Evolutionary conservation across 106 monocot genomes (phyloP), one percentile per base, ranked within the genome.

Genomic region (Dendrobium huoshanense): DNA sequence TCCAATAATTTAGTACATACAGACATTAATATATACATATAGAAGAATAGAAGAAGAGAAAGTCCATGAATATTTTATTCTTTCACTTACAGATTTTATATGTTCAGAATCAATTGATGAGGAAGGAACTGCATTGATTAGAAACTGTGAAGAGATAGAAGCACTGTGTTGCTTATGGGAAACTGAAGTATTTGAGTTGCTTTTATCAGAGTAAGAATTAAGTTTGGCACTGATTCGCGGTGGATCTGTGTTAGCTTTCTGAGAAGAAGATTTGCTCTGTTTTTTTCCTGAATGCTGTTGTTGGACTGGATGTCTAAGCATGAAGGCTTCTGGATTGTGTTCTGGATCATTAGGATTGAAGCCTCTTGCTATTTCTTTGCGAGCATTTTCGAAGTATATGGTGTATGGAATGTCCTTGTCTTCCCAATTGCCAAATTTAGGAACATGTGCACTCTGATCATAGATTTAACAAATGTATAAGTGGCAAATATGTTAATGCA

Each of bases 301-400:
- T n/a, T 56, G 70, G 76, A 82, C 45, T 40, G 33, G 37, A 4
- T 29, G 25, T 4, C 61, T 68, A 0, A 24, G 16, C 40, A 78
- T 7, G 33, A 81, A 80, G n/a, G 81, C 77, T 20, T 83, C 83
- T 67, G 81, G 83, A 11, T 83, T 86, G 49, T 83, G 25, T 76
- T 85, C 79, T 10, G 81, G 83, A 79, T 88, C 83, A 48, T 86
- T 88, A 9, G 85, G 88, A 40, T 81, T 88, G 55, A 86, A 41
- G 1, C 78, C 81, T 41, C 20, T 65, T 44, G n/a, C 67, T 79
- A 72, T 86, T 11, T 73, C 59, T 77, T 79, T 83, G 8, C 56
- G 80, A 7, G 81, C 78, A 70, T 81, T 83, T 20, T 88, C 88
- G 9, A 88, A 88, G 54, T 41, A 83, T n/a, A 40, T 59, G 0